Conservation (phyloP, 225 moss, liverwort and hornwort genomes). For the Sphagnum contortum region DNA sequence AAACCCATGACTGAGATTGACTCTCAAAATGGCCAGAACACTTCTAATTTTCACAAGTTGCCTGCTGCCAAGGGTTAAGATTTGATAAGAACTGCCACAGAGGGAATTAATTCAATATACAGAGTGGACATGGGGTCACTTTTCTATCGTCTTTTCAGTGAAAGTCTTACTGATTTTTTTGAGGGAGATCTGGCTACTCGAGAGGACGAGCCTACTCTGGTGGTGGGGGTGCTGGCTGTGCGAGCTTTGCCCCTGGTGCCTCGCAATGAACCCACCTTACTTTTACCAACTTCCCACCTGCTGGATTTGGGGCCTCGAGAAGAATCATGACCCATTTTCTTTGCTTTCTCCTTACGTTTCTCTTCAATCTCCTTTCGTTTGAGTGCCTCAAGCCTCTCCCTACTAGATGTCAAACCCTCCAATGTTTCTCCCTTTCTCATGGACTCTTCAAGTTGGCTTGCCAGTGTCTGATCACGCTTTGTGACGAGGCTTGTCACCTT, state of each 20-base stretch:
- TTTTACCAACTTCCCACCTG: slow-evolving; percentile 20
- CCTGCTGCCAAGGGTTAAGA: too few relatives aligned
- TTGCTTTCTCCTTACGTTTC: slow-evolving; percentile 45
- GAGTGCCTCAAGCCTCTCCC: slow-evolving; percentile 58
- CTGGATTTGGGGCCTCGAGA: slow-evolving; percentile 34
- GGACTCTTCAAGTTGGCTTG: slow-evolving; percentile 81
- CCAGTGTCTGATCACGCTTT: slow-evolving; percentile 80
- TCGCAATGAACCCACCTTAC: slow-evolving; percentile 27
- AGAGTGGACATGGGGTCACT: too few relatives aligned
- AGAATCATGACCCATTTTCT: slow-evolving; percentile 26
- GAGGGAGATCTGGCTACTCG: too few relatives aligned
- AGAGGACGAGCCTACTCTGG: slow-evolving; percentile 1
- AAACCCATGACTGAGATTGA: too few relatives aligned
- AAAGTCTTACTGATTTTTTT: too few relatives aligned
- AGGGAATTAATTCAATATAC: too few relatives aligned
- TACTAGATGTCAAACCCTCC: slow-evolving; percentile 66
- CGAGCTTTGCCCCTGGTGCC: slow-evolving; percentile 37
- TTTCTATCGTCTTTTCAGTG: too few relatives aligned
- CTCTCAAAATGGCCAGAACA: too few relatives aligned
- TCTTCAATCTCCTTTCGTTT: slow-evolving; percentile 58
- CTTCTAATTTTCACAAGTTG: too few relatives aligned
- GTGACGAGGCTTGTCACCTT: slow-evolving; percentile 85
- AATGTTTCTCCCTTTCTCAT: slow-evolving; percentile 84
- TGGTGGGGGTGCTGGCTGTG: neutral
- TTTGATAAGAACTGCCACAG: too few relatives aligned